Evolutionary conservation across 805 yeast species (phyloP), one percentile per base, ranked within the genome.

Genomic region (Yarrowia yakushimensis): DNA sequence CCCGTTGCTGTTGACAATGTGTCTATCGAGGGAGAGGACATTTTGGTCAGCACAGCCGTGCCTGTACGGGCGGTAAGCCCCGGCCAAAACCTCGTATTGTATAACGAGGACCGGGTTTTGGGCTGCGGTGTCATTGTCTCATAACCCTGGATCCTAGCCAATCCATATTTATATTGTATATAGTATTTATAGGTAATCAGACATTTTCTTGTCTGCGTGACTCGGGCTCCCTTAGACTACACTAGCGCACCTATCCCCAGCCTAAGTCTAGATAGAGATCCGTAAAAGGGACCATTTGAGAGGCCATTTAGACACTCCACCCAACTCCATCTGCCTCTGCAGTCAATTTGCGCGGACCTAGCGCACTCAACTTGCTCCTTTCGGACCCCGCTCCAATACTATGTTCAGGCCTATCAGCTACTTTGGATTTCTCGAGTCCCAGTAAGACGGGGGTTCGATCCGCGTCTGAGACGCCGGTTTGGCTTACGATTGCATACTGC

Each of bases 21-120:
- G 20, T 62, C 64, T 1, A 63, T 75, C 0, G 55, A 55, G 5
- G 57, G 59, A 11, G 33, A 42, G 5, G 33, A 43, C 33, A 31
- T 43, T 15, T 13, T 55, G 8, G 55, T 89, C 8, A 66, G 67
- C 22, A 76, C 92, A 30, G 64, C 66, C 0, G 74, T 77, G 0
- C 72, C 76, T 30, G 82, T 82, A 33, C 75, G 90, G 54, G 97
- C 96, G 0, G 82, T 94, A 70, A 92, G 97, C 0, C 89, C 92
- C 0, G 99, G 98, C 0, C 99, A 93, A 72, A 85, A 82, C 67
- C 74, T 90, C 17, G 96, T 88, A 0, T 70, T 93, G 6, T 94
- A 92, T 72, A 74, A 81, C 41, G 82, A 80, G 1, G 85, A 85
- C 50, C 74, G 82, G 61, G 85, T 93, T 0, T 69, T 92, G 11